phyloP scores from a whole-genome alignment of 2,329 filamentous ascomycete genomes.

The Penicillium verrucosum region DNA sequence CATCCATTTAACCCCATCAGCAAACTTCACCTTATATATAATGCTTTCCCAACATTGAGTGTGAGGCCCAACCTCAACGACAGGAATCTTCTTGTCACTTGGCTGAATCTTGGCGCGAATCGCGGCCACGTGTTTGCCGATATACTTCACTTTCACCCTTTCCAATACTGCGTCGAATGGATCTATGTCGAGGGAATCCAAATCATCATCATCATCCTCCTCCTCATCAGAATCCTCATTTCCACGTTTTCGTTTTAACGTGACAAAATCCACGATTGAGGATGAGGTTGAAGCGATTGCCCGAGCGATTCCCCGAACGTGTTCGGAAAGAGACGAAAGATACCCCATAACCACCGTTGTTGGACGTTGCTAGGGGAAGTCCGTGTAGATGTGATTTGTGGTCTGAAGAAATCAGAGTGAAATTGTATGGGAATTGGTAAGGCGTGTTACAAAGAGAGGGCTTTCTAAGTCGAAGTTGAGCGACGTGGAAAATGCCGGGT shows the following conservation, averaged over 20 bases:
- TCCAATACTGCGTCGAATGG: neutral
- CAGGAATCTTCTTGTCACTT: neutral
- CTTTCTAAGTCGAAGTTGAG: neutral
- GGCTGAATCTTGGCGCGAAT: neutral
- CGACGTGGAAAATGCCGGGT: neutral
- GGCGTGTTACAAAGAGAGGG: neutral
- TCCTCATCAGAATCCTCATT: neutral
- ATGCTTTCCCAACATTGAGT: neutral
- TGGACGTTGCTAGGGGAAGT: neutral
- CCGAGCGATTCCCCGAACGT: neutral
- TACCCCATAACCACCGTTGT: neutral
- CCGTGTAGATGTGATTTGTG: neutral
- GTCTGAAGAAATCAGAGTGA: neutral
- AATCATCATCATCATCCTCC: neutral
- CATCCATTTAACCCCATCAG: conserved; percentile 2
- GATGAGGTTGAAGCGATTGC: neutral
- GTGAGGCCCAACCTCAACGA: neutral
- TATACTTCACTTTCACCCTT: neutral
- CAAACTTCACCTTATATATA: neutral
- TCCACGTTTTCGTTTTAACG: neutral
- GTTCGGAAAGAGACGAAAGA: neutral
- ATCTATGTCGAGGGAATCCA: neutral
- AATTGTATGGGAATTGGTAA: neutral
- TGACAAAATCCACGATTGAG: neutral
- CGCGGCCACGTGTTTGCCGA: neutral